phyloP scores from a whole-genome alignment of 768 basidiomycete species.

The Cyclocybe aegerita region DNA sequence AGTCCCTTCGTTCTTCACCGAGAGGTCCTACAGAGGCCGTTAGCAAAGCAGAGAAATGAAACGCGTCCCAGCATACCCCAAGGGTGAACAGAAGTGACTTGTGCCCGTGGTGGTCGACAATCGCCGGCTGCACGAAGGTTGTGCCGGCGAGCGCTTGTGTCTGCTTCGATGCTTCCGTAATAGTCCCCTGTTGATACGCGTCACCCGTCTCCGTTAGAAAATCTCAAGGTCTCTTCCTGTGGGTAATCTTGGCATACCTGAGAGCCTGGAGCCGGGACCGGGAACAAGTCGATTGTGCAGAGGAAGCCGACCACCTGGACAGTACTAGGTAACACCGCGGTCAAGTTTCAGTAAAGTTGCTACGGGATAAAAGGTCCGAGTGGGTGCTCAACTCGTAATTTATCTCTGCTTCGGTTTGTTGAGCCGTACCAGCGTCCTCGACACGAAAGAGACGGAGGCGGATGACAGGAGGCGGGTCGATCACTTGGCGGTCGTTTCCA shows the following conservation, averaged over 20 bases:
- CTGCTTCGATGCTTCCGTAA: constrained; percentile 47
- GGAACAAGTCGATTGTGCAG: constrained; percentile 75
- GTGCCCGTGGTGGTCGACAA: constrained; percentile 51
- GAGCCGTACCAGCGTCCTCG: constrained; percentile 34
- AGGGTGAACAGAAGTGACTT: constrained; percentile 61
- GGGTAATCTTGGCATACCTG: background rate
- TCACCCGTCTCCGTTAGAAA: background rate
- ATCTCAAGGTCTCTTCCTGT: background rate
- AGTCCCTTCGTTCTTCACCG: constrained; percentile 61
- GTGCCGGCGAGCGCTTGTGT: constrained; percentile 54
- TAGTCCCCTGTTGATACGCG: constrained; percentile 12
- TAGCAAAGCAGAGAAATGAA: constrained; percentile 10
- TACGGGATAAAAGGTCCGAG: background rate
- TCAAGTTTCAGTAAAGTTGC: background rate
- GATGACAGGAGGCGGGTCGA: constrained; percentile 65
- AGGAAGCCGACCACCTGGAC: constrained; percentile 62
- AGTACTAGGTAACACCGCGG: constrained; percentile 37
- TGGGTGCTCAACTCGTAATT: constrained; percentile 42
- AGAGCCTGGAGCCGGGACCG: constrained; percentile 35
- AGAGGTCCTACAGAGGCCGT: constrained; percentile 49
- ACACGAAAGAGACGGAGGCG: constrained; percentile 47
- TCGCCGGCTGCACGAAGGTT: constrained; percentile 54
- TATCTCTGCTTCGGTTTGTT: constrained; percentile 41
- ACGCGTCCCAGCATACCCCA: constrained; percentile 35
- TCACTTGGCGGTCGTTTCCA: constrained; percentile 56